Percentiles rank a stretch among this genome's conserved stretches.
phyloP scores from a whole-genome alignment of 129 eudicot genomes.

The Pittosporum tobira region DNA sequence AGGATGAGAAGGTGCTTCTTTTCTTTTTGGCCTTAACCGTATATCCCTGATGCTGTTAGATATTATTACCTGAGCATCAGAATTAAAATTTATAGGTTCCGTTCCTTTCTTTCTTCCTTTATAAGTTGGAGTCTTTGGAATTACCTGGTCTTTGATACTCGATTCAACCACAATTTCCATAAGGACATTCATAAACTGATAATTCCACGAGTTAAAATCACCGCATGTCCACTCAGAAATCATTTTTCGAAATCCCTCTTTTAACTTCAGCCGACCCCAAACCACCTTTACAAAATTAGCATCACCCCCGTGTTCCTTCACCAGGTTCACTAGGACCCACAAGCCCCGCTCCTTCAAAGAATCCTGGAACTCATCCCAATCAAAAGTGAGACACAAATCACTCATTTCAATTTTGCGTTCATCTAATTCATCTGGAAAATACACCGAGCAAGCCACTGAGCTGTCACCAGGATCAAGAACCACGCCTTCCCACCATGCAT shows the following conservation, averaged over 20 bases:
- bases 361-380: conserved; percentile 3
- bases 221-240: not conserved
- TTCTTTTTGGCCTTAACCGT: too few relatives aligned
- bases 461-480: conserved; percentile 6
- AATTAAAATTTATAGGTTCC: too few relatives aligned
- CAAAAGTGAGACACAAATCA: conserved; percentile 1
- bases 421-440: not conserved
- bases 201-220: not conserved
- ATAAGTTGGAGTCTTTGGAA: not conserved
- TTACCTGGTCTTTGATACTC: not conserved
- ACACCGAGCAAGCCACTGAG: not conserved
- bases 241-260: not conserved
- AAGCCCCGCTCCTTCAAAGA: conserved; percentile 1
- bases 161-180: conserved; percentile 4
- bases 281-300: conserved; percentile 1
- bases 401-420: not conserved
- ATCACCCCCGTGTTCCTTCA: not conserved
- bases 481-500: conserved; percentile 9
- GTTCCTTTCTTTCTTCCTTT: too few relatives aligned
- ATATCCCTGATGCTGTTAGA: too few relatives aligned
- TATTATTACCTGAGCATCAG: too few relatives aligned
- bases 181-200: not conserved
- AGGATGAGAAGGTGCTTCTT: too few relatives aligned
- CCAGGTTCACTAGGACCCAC: conserved; percentile 2
- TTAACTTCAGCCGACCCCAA: not conserved